Conservation (phyloP, 495 filamentous ascomycete species). For the Aspergillus diversus region DNA sequence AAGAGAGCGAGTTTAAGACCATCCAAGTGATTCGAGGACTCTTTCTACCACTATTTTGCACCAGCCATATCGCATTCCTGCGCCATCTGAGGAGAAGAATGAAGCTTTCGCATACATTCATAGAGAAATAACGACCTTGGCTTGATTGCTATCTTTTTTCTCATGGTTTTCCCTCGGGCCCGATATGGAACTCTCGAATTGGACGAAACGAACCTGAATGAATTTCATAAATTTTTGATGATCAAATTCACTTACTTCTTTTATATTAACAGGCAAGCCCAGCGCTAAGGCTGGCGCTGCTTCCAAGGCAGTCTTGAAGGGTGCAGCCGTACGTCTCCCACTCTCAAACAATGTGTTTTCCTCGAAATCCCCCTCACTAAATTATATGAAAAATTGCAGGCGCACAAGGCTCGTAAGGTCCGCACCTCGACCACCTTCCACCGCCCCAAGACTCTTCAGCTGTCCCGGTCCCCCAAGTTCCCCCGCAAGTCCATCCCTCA, state of each 20-base stretch:
- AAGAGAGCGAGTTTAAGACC: conserved; percentile 17
- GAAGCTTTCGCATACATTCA: not conserved
- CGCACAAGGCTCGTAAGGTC: conserved; percentile 91
- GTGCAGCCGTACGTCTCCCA: conserved; percentile 63
- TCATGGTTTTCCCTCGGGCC: too few relatives aligned
- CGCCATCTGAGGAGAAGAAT: not conserved
- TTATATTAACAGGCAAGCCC: conserved; percentile 62
- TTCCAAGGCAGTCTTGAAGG: conserved; percentile 90
- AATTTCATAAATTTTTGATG: not conserved
- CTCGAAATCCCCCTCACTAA: conserved; percentile 14
- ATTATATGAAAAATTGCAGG: conserved; percentile 48
- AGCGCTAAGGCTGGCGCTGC: conserved; percentile 82
- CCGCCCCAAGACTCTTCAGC: conserved; percentile 90
- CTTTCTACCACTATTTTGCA: not conserved
- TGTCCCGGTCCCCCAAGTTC: conserved; percentile 93
- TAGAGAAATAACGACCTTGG: not conserved
- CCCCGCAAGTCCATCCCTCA: conserved; percentile 92
- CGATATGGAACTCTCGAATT: too few relatives aligned
- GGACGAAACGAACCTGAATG: not conserved
- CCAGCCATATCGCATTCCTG: not conserved
- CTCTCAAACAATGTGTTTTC: not conserved
- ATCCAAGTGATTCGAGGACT: conserved; percentile 3
- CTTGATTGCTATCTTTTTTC: not conserved
- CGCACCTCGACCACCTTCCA: conserved; percentile 94
- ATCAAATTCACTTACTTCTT: conserved; percentile 15